Evolutionary conservation across 192 early-diverging fungal species (phyloP).

Genomic region (Gonapodya prolifera): DNA sequence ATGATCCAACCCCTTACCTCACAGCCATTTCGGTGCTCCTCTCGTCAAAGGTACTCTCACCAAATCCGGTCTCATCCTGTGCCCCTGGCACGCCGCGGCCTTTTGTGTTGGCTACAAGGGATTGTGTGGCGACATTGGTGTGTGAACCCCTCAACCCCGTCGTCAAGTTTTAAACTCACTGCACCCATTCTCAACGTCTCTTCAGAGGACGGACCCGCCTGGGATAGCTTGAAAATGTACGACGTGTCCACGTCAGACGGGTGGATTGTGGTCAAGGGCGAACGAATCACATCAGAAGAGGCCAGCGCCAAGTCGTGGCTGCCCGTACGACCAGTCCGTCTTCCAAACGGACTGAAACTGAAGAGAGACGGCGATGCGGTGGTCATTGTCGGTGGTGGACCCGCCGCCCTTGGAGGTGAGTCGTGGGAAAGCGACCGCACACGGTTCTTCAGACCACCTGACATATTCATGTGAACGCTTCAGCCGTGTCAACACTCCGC

Average conservation of each 20-base stretch:
- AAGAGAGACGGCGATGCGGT: background rate
- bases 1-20: no score
- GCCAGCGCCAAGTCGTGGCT: background rate
- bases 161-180: no score
- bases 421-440: no score
- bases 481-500: background rate
- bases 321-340: background rate
- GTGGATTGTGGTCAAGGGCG: background rate
- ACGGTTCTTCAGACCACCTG: no score
- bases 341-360: background rate
- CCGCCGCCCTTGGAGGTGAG: background rate
- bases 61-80: background rate
- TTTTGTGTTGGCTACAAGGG: background rate
- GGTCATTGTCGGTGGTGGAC: background rate
- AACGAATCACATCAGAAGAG: background rate
- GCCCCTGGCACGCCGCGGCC: background rate
- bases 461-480: no score
- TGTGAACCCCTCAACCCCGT: no score
- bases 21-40: background rate
- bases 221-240: background rate
- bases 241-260: background rate
- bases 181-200: no score
- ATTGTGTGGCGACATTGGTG: background rate
- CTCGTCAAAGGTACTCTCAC: background rate
- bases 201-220: background rate